Base-by-base conservation (phyloP, 2,329 filamentous ascomycete species). In the Beauveria scarabaeidicola region DNA sequence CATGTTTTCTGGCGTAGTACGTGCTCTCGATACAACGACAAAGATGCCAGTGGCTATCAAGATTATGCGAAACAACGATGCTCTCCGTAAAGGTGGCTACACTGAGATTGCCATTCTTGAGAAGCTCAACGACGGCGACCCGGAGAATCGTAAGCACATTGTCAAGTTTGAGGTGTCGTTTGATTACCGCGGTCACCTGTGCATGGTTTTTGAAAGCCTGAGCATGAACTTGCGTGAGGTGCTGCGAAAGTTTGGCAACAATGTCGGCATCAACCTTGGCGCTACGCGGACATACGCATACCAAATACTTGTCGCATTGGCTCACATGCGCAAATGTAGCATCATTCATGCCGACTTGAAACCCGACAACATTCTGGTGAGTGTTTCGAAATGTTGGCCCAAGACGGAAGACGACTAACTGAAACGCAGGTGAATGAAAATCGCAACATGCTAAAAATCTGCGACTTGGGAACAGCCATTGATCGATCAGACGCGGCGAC, bases 301-400 rank as follows among this genome's bases (percentile, higher is more conserved):
- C 68, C 94, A 99, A 74, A 96, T 96, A 72, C 97, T 99, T 72
- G 80, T 95, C 29, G 91, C 91, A 2, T 77, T 99, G 56, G 88
- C 87, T 66, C 86, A 97, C 68, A 84, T 99, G 77, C 88, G 91
- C 66, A 93, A 91, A 70, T 95, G 90, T 77, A 91, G 91, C 72
- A 90, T 99, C 70, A 83, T 99, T 56, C 94, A 99, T 71, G 92
- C 93, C 15, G 94, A 99, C 78, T 74, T 99, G 67, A 99, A 99
- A 74, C 94, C 94, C 9, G 94, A 99, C 82, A 99, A 99, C 68
- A 93, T 99, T 60, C 77, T 99, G 68, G 91, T 87, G 71, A 66
- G 79, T 63, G 51, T 29, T 17, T 40, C 27, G 21, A 21, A 13
- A 38, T 29, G 21, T 5, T 6, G 11, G 11, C 15, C 23, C 10